Evolutionary conservation across 306 rosid species (phyloP).

Genomic region (Citrullus mucosospermus): DNA sequence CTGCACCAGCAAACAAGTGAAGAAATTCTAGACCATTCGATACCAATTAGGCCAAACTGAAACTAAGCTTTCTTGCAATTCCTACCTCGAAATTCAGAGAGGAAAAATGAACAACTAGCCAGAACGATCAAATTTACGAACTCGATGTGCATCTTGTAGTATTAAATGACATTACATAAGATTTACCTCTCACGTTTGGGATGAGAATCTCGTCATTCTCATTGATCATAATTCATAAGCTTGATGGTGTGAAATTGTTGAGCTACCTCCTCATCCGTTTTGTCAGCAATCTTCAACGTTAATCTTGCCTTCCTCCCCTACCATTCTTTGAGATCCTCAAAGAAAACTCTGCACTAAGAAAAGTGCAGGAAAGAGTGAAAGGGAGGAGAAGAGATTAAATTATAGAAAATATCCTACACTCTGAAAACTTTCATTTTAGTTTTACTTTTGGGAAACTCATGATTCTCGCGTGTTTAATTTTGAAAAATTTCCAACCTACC

Average conservation of each 20-base stretch:
- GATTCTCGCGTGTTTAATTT: too few relatives aligned
- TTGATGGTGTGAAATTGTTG: slow-evolving; percentile 33
- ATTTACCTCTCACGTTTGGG: slow-evolving; percentile 48
- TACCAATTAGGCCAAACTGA: not conserved
- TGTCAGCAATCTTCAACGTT: slow-evolving; percentile 37
- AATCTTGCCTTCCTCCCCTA: slow-evolving; percentile 19
- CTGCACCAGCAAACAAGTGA: not conserved
- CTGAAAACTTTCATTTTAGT: too few relatives aligned
- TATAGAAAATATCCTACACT: too few relatives aligned
- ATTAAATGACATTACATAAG: slow-evolving; percentile 35
- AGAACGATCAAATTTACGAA: slow-evolving; percentile 25
- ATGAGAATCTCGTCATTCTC: slow-evolving; percentile 34
- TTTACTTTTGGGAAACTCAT: too few relatives aligned
- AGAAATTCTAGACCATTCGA: not conserved
- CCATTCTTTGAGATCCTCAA: not conserved
- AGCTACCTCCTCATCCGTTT: slow-evolving; percentile 43
- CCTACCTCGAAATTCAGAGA: not conserved
- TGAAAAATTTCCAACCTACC: too few relatives aligned
- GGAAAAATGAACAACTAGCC: slow-evolving; percentile 11
- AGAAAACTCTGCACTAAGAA: not conserved
- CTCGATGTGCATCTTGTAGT: slow-evolving; percentile 30
- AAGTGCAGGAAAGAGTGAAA: not conserved
- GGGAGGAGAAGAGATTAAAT: too few relatives aligned
- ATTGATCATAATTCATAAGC: slow-evolving; percentile 39
- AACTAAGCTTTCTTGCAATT: not conserved